A percentile compares a stretch with the other conserved stretches of the same genome.
phyloP scores from a whole-genome alignment of 2,329 filamentous ascomycete genomes.

The Trichophyton rubrum region DNA sequence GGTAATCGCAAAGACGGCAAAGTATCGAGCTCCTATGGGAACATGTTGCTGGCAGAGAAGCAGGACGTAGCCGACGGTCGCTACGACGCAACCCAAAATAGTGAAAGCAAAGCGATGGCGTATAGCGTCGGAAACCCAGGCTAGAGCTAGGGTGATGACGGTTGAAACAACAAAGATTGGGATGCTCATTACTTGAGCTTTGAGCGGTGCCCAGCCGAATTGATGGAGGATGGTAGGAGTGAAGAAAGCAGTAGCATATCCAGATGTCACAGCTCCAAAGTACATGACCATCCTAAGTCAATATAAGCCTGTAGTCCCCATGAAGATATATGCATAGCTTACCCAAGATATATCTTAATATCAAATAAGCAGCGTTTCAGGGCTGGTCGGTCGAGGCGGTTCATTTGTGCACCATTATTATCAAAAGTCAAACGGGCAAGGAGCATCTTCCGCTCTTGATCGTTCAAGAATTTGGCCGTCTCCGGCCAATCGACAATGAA shows the following conservation, averaged over 20 bases:
- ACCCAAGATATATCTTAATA: constrained; percentile 24
- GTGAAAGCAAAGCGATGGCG: constrained; percentile 44
- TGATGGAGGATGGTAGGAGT: constrained; percentile 34
- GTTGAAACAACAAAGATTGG: constrained; percentile 53
- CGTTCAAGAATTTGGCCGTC: constrained; percentile 35
- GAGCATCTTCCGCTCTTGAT: constrained; percentile 35
- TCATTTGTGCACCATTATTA: constrained; percentile 38
- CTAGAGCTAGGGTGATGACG: constrained; percentile 41
- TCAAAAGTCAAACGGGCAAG: constrained; percentile 33
- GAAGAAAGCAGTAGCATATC: constrained; percentile 35
- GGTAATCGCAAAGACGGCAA: constrained; percentile 44
- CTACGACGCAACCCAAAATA: constrained; percentile 38
- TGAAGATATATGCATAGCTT: background rate
- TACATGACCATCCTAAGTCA: constrained; percentile 43
- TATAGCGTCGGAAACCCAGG: constrained; percentile 39
- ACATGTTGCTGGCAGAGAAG: constrained; percentile 39
- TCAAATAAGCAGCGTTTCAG: constrained; percentile 37
- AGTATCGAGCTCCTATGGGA: constrained; percentile 40
- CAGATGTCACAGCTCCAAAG: constrained; percentile 46
- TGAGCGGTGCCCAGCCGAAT: constrained; percentile 44
- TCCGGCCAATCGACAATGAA: constrained; percentile 35
- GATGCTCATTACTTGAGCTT: constrained; percentile 38
- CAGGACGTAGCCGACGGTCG: constrained; percentile 44
- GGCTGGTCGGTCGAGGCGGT: constrained; percentile 40
- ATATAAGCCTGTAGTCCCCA: background rate